Conservation (phyloP, 2,329 filamentous ascomycete species). For the Aspergillus chevalieri region DNA sequence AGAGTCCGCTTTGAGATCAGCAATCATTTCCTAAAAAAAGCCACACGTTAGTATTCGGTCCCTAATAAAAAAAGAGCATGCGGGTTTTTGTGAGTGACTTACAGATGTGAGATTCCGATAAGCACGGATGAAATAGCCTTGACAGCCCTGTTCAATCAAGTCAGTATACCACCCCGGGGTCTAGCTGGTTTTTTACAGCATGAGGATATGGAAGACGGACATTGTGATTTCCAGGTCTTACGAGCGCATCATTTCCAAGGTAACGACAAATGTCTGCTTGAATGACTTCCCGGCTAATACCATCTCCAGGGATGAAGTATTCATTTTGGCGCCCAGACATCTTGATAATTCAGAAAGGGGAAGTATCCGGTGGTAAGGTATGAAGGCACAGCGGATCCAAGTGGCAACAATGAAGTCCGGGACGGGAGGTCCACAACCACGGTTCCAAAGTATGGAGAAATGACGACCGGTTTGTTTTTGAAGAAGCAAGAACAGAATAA, state of each 20-base stretch:
- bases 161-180: constrained; percentile 19
- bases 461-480: constrained; percentile 11
- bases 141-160: constrained; percentile 50
- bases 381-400: constrained; percentile 21
- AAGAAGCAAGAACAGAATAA: constrained; percentile 21
- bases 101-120: constrained; percentile 74
- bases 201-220: constrained; percentile 43
- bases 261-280: constrained; percentile 80
- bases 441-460: constrained; percentile 12
- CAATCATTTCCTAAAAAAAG: constrained; percentile 46
- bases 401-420: constrained; percentile 20
- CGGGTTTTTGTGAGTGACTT: constrained; percentile 31
- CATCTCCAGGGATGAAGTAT: constrained; percentile 73
- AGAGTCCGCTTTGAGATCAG: constrained; percentile 50
- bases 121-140: constrained; percentile 71
- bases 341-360: constrained; percentile 20
- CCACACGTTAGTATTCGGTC: constrained; percentile 1
- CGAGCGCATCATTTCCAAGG: constrained; percentile 73
- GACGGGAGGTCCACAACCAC: constrained; percentile 8
- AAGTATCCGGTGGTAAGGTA: constrained; percentile 19
- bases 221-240: constrained; percentile 68
- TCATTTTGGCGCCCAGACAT: constrained; percentile 56
- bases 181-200: background rate
- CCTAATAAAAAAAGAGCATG: background rate
- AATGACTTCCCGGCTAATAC: constrained; percentile 78